A percentile compares a stretch with the other conserved stretches of the same genome.
Evolutionary conservation across 2,329 filamentous ascomycete genomes (phyloP).

Genomic region (Sarocladium strictum): DNA sequence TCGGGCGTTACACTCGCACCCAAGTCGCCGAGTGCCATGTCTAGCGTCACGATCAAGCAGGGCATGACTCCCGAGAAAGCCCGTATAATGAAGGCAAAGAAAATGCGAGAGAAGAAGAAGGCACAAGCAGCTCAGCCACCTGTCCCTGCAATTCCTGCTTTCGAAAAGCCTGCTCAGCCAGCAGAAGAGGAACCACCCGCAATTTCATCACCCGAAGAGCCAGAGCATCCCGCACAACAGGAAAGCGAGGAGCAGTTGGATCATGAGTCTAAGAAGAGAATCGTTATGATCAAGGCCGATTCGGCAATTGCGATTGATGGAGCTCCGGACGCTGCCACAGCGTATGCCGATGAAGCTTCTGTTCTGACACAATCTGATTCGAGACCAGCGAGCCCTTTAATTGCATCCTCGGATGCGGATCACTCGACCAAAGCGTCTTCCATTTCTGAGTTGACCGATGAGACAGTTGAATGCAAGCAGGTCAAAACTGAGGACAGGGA

Average conservation of each 20-base stretch:
- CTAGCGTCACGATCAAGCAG: constrained; percentile 38
- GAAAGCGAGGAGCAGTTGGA: background rate
- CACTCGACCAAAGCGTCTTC: constrained; percentile 60
- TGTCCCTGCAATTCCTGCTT: constrained; percentile 1
- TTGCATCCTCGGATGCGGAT: constrained; percentile 47
- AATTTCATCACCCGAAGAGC: background rate
- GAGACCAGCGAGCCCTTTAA: constrained; percentile 49
- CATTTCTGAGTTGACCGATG: constrained; percentile 56
- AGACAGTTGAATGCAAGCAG: constrained; percentile 41
- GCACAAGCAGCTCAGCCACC: constrained; percentile 16
- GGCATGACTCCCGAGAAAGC: constrained; percentile 82
- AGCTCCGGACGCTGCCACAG: constrained; percentile 26
- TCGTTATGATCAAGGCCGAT: constrained; percentile 42
- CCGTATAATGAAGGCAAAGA: constrained; percentile 87
- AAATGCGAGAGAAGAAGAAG: constrained; percentile 78
- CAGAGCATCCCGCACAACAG: background rate
- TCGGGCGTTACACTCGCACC: constrained; percentile 34
- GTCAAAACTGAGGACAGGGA: constrained; percentile 4
- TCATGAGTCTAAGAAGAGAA: constrained; percentile 23
- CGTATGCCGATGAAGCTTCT: constrained; percentile 39
- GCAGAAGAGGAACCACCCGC: background rate
- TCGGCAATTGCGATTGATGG: constrained; percentile 48
- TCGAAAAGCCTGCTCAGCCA: background rate
- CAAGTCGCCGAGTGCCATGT: constrained; percentile 28
- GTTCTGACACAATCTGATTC: constrained; percentile 49